phyloP scores from a whole-genome alignment of 495 filamentous ascomycete genomes.

The Margaritispora aquatica region DNA sequence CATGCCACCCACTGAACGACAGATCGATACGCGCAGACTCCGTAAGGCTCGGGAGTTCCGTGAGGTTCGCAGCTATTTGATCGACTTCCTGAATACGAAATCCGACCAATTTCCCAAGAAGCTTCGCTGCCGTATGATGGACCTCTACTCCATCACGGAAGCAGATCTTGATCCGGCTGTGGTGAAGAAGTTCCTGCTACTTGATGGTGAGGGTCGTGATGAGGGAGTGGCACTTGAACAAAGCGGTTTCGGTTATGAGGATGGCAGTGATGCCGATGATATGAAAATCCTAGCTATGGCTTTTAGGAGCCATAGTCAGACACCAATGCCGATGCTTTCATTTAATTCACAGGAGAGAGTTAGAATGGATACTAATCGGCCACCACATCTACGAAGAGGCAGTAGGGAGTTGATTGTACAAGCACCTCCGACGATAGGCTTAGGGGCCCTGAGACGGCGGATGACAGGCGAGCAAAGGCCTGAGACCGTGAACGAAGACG shows the following conservation, averaged over 20 bases:
- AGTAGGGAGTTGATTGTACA: neutral
- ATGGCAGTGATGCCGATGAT: slow-evolving; percentile 3
- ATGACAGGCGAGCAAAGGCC: neutral
- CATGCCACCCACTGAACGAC: slow-evolving; percentile 11
- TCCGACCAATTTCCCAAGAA: slow-evolving; percentile 14
- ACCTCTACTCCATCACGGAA: slow-evolving; percentile 10
- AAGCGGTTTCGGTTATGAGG: neutral
- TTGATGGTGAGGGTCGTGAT: slow-evolving; percentile 3
- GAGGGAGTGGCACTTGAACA: slow-evolving; percentile 11
- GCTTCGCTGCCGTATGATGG: slow-evolving; percentile 12
- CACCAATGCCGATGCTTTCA: slow-evolving; percentile 6
- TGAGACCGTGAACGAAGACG: neutral
- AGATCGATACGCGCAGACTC: slow-evolving; percentile 7
- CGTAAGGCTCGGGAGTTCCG: slow-evolving; percentile 16
- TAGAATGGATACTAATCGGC: no score
- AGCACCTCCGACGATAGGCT: neutral
- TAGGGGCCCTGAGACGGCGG: neutral
- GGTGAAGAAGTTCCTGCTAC: slow-evolving; percentile 2
- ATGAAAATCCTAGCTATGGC: slow-evolving; percentile 9
- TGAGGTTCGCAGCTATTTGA: slow-evolving; percentile 16
- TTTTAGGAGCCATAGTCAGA: slow-evolving; percentile 12
- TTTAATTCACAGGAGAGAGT: no score
- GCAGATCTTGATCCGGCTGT: slow-evolving; percentile 11
- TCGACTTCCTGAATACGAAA: slow-evolving; percentile 15
- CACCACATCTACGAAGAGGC: neutral